These are phyloP conservation scores for Schizochytrium sp. DNA, from an alignment of 108 stramenopile genomes.

Conservation along the genomic window DNA sequence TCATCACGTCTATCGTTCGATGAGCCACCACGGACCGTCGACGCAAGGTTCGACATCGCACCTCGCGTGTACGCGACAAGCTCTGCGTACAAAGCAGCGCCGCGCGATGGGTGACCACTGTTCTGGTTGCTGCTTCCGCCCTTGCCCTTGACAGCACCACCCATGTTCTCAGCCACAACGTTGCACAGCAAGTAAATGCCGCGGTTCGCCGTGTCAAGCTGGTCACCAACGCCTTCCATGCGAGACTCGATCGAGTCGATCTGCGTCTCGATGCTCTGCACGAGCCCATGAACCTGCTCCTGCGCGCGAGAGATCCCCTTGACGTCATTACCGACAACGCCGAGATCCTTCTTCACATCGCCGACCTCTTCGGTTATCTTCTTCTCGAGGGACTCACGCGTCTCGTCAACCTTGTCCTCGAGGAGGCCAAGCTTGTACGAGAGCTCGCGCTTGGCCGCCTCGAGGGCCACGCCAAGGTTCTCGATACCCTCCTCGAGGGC, in stretches of 20 bases:
- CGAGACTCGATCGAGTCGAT: neutral
- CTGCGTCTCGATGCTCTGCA: conserved; percentile 7
- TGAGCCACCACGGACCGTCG: neutral
- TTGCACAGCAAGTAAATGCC: neutral
- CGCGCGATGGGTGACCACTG: neutral
- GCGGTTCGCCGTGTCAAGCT: neutral
- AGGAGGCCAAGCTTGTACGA: conserved; percentile 4
- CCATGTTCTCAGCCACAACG: conserved; percentile 12
- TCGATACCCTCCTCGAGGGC: conserved; percentile 13
- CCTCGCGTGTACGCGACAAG: neutral
- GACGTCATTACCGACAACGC: neutral
- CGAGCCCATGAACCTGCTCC: neutral
- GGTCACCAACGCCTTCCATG: neutral
- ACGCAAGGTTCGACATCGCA: neutral
- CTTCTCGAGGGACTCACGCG: neutral
- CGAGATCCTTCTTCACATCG: conserved; percentile 12
- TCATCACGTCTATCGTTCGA: neutral
- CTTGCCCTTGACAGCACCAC: neutral
- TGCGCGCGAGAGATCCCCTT: conserved; percentile 4
- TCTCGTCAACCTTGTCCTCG: conserved; percentile 13
- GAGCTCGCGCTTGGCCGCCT: conserved; percentile 9
- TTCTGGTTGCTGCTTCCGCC: neutral
- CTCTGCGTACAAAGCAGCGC: neutral
- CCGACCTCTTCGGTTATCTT: neutral
- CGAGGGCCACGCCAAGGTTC: neutral